Base-by-base conservation (phyloP, 768 basidiomycete species). In the Tylopilus rubrobrunneus region DNA sequence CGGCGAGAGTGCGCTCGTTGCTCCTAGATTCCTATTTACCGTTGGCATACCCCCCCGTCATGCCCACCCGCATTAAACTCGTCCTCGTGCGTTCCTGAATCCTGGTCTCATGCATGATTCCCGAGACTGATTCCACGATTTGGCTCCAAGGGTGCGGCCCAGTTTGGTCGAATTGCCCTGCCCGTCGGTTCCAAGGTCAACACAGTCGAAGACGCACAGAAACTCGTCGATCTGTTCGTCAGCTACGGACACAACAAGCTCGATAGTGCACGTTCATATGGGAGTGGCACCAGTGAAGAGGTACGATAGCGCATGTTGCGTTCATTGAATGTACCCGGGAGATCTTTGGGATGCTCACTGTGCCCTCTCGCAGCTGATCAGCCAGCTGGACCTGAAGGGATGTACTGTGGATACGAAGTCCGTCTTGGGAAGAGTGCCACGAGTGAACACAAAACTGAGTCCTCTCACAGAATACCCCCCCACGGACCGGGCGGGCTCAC, bases 381-480 rank as follows among this genome's bases (percentile, higher is more conserved):
- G 53, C 14, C 36, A 56, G 45, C 39, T 67, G 4, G 52, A 63
- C 40, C 40, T 58, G 44, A 56, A 50, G 23, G 59, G 56, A 34
- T 58, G 56, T 45, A 59, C 59, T 1, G 59, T 59, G 40, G 66
- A 59, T 46, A 65, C 59, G 17, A 62, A 62, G 56, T 64, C 3
- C 4, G 59, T 61, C 15, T 29, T 45, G 25, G 28, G 5, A 2
- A 33, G 23, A 21, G 39, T 19, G n/a, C 39, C 39, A 8, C 39
- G 36, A 37, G 17, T 19, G n/a, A n/a, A 14, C 2, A 10, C 25
- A n/a, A 6, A 5, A 45, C 48, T 56, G 48, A 63, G 0, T 5
- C 11, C 10, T 28, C 31, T 19, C 12, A 14, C 27, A 51, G 54
- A 42, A 17, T 82, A 78, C 62, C 67, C 80, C 10, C 81, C 40